Conservation (phyloP, 441 rosid genomes). For the Syzygium malaccense region DNA sequence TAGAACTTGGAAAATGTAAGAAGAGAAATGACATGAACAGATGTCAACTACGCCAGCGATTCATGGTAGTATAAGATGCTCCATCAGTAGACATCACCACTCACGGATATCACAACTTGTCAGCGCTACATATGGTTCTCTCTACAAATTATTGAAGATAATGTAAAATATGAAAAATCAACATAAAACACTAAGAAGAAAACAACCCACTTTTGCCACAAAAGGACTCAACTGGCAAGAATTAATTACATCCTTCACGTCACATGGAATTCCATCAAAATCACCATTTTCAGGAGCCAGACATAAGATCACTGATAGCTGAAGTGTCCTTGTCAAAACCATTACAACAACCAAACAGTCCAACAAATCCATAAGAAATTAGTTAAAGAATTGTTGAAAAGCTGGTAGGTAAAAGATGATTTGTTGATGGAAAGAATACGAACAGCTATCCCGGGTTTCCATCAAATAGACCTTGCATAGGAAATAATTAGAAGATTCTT, state of each 20-base stretch:
- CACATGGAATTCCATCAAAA: conserved; percentile 26
- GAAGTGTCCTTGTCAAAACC: conserved; percentile 38
- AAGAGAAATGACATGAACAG: background rate
- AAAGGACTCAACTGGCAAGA: conserved; percentile 72
- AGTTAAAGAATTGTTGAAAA: background rate
- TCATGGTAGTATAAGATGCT: background rate
- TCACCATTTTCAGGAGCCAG: conserved; percentile 33
- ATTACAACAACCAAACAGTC: background rate
- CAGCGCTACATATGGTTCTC: no score
- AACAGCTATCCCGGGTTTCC: background rate
- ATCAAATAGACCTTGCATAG: background rate
- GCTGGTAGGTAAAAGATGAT: background rate
- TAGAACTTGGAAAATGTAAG: background rate
- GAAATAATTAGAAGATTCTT: background rate
- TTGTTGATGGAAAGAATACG: background rate
- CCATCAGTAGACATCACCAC: no score
- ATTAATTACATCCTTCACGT: conserved; percentile 40
- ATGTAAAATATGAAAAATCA: background rate
- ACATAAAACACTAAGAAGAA: background rate
- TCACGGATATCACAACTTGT: no score
- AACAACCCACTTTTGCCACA: conserved; percentile 57
- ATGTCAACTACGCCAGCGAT: background rate
- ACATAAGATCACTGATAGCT: conserved; percentile 58
- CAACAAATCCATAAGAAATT: background rate
- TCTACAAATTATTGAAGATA: no score